Evolutionary conservation across 2,329 filamentous ascomycete genomes (phyloP).

Genomic region (Eurotiales sp.): DNA sequence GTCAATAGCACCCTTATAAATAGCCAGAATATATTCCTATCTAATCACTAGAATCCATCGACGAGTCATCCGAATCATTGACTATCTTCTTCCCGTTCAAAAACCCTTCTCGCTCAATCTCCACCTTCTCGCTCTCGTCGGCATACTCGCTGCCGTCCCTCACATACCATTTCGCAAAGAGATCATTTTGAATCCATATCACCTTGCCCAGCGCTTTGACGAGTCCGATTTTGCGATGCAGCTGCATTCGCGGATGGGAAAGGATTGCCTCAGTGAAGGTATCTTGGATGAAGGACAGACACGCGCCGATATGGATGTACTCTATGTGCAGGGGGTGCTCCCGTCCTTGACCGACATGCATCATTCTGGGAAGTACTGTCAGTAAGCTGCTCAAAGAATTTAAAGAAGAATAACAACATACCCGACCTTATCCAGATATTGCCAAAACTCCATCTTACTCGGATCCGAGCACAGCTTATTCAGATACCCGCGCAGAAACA

Average conservation of each 20-base stretch:
- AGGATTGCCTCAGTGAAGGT: slow-evolving; percentile 73
- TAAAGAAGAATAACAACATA: slow-evolving; percentile 38
- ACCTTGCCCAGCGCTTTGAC: slow-evolving; percentile 75
- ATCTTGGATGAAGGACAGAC: slow-evolving; percentile 72
- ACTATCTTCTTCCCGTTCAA: slow-evolving; percentile 59
- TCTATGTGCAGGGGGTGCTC: slow-evolving; percentile 72
- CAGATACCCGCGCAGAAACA: slow-evolving; percentile 72
- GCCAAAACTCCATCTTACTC: slow-evolving; percentile 73
- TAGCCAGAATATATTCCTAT: background rate
- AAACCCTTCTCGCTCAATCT: slow-evolving; percentile 61
- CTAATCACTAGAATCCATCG: slow-evolving; percentile 3
- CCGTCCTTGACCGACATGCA: slow-evolving; percentile 74
- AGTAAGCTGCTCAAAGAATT: no score
- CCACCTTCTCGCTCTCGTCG: slow-evolving; percentile 42
- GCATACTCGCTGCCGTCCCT: slow-evolving; percentile 60
- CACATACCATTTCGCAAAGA: slow-evolving; percentile 80
- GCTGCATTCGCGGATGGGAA: slow-evolving; percentile 62
- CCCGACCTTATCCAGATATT: slow-evolving; percentile 80
- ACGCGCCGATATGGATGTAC: slow-evolving; percentile 72
- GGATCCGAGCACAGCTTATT: slow-evolving; percentile 72
- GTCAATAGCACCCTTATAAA: no score
- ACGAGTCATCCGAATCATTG: slow-evolving; percentile 21
- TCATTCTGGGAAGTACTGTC: slow-evolving; percentile 50
- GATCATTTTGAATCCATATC: slow-evolving; percentile 83
- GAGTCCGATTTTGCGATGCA: slow-evolving; percentile 67